Conservation (phyloP, 1,284 basidiomycete genomes). For the Chalciporus sp. region DNA sequence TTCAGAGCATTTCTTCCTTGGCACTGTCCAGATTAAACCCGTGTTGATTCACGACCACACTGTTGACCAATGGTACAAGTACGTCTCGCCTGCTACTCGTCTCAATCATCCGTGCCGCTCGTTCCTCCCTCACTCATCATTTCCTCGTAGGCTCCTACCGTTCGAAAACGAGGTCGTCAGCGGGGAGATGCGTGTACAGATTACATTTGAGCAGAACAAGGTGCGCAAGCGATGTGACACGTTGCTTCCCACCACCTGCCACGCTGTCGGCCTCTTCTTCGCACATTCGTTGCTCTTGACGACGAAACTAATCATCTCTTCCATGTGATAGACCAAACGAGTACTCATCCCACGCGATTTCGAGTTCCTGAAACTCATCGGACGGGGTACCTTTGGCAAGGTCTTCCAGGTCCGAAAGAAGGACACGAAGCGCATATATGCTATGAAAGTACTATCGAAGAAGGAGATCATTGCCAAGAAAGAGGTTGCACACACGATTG, state of each 20-base stretch:
- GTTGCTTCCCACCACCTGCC: constrained; percentile 27
- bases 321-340: constrained; percentile 65
- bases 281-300: constrained; percentile 23
- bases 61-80: constrained; percentile 98
- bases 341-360: constrained; percentile 91
- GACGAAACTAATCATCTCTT: constrained; percentile 16
- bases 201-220: constrained; percentile 90
- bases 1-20: constrained; percentile 88
- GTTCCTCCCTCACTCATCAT: constrained; percentile 14
- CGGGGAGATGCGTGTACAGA: constrained; percentile 94
- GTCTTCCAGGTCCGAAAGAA: constrained; percentile 99
- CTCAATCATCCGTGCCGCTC: neutral
- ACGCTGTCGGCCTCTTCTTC: constrained; percentile 19
- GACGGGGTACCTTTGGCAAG: constrained; percentile 97
- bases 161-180: constrained; percentile 82
- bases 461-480: constrained; percentile 99
- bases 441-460: constrained; percentile 99
- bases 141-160: constrained; percentile 62
- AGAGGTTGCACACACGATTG: constrained; percentile 99
- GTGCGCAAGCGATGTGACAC: constrained; percentile 42
- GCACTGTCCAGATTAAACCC: constrained; percentile 90
- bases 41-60: constrained; percentile 88
- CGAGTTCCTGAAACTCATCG: constrained; percentile 98
- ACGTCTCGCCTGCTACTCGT: constrained; percentile 36
- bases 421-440: constrained; percentile 98